Conservation (phyloP, 208 protist species). For the Wallacemonas sp. region DNA sequence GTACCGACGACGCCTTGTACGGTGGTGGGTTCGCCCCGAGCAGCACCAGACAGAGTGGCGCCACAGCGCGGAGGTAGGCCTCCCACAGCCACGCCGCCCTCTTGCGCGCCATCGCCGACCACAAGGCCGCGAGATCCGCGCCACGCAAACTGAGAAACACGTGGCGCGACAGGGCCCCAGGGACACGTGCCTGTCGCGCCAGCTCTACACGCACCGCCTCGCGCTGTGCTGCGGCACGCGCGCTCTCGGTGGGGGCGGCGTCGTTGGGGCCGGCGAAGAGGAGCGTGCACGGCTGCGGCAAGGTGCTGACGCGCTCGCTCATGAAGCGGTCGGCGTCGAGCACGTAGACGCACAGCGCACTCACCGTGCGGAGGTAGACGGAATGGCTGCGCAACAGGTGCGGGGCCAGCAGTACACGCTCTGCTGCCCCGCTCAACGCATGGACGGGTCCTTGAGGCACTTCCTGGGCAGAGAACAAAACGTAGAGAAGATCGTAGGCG, state of each 20-base stretch:
- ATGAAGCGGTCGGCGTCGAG: constrained; percentile 51
- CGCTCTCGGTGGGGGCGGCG: neutral
- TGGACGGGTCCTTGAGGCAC: neutral
- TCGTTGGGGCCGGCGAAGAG: neutral
- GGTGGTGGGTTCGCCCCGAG: no score
- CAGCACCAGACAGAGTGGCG: neutral
- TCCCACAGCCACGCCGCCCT: constrained; percentile 32
- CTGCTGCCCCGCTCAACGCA: neutral
- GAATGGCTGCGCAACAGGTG: neutral
- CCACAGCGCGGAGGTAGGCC: constrained; percentile 33
- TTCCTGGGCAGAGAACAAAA: constrained; percentile 32
- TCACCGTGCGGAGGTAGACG: constrained; percentile 15
- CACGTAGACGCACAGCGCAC: constrained; percentile 26
- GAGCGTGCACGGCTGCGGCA: constrained; percentile 7
- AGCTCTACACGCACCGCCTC: constrained; percentile 7
- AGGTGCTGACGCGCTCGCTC: constrained; percentile 22
- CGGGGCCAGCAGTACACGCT: neutral
- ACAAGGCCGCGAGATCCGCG: constrained; percentile 26
- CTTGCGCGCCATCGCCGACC: constrained; percentile 19
- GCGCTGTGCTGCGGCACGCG: constrained; percentile 1
- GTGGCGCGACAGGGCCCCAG: constrained; percentile 33
- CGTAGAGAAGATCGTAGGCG: constrained; percentile 51
- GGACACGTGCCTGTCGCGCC: constrained; percentile 14
- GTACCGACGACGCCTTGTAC: no score
- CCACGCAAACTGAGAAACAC: constrained; percentile 24